Percentiles rank a stretch among this genome's conserved stretches.
These are phyloP conservation scores for Termitomyces sp. DNA, from an alignment of 768 basidiomycete species.

Conservation along the genomic window DNA sequence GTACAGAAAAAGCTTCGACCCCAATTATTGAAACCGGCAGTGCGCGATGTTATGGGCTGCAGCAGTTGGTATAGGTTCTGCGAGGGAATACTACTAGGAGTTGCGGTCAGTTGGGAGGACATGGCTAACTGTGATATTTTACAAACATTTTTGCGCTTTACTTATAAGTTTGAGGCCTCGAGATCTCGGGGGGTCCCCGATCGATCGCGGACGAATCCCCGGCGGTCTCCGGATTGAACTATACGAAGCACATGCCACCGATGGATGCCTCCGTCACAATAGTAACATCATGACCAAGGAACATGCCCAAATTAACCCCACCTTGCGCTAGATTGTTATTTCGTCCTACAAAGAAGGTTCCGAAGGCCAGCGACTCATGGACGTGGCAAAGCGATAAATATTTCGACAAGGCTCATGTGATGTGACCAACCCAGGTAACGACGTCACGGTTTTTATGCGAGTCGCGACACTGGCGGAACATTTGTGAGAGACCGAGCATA, in stretches of 20 bases:
- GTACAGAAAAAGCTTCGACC: slow-evolving; percentile 68
- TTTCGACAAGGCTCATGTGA: neutral
- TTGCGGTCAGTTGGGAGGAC: slow-evolving; percentile 27
- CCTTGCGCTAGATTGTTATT: neutral
- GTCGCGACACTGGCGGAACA: slow-evolving; percentile 20
- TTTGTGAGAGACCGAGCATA: slow-evolving; percentile 11
- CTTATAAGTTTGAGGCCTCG: slow-evolving; percentile 22
- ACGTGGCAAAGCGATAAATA: neutral
- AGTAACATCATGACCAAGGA: neutral
- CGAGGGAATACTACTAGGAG: slow-evolving; percentile 35
- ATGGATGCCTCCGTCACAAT: neutral
- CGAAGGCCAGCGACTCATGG: neutral
- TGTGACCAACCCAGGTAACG: neutral
- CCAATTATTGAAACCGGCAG: slow-evolving; percentile 76
- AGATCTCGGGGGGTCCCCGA: slow-evolving; percentile 16
- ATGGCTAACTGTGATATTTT: slow-evolving; percentile 24
- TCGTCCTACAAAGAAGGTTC: neutral
- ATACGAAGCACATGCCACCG: neutral
- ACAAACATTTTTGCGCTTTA: slow-evolving; percentile 29
- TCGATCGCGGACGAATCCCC: slow-evolving; percentile 20
- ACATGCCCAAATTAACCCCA: neutral
- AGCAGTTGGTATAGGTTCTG: slow-evolving; percentile 48
- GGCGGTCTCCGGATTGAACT: slow-evolving; percentile 25
- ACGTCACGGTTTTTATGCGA: neutral
- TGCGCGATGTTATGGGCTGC: slow-evolving; percentile 42